Conservation (phyloP, 148 eudicot species). For the Fagopyrum homotropicum region DNA sequence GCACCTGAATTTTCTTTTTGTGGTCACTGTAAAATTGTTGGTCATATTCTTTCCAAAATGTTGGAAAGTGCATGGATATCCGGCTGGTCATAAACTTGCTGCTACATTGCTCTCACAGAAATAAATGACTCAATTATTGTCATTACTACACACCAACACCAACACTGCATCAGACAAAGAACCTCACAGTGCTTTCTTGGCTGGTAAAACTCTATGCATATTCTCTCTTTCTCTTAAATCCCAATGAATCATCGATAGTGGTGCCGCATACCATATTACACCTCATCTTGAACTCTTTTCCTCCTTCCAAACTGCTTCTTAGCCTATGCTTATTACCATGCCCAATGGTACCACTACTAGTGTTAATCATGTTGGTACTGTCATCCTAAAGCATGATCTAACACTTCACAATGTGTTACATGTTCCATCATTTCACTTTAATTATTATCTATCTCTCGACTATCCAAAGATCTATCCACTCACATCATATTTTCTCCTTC, state of each 20-base stretch:
- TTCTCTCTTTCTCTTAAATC: not conserved
- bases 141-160: too few species aligned
- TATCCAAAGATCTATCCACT: not conserved
- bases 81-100: too few species aligned
- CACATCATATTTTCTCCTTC: not conserved
- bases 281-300: not conserved
- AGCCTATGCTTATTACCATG: not conserved
- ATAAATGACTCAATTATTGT: too few species aligned
- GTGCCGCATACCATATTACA: not conserved
- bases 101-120: too few species aligned
- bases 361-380: not conserved
- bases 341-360: not conserved
- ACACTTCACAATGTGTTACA: not conserved
- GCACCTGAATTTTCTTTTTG: too few species aligned
- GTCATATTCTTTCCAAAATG: too few species aligned
- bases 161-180: too few species aligned
- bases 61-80: too few species aligned
- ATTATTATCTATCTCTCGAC: not conserved
- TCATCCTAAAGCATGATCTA: not conserved
- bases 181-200: not conserved
- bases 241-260: not conserved
- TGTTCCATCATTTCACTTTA: slow-evolving; percentile 7
- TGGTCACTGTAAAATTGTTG: too few species aligned
- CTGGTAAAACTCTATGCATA: not conserved
- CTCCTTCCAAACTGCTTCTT: too few species aligned